Evolutionary conservation across 352 stramenopile genomes (phyloP).

Genomic region (Aphanomyces euteiches): DNA sequence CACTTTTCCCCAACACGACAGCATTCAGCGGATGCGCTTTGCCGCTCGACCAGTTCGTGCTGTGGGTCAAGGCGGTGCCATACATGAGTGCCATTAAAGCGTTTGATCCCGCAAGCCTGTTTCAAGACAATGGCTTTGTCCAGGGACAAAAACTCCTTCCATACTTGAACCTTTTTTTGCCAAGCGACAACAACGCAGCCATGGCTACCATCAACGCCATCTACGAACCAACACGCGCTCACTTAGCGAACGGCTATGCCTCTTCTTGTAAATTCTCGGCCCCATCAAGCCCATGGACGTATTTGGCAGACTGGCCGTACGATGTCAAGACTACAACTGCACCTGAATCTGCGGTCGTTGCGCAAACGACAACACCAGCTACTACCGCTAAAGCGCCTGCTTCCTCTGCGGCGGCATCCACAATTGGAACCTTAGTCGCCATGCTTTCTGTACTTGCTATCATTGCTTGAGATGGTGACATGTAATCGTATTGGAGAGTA

Average conservation of each 20-base stretch:
- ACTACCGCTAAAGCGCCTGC: too few relatives aligned
- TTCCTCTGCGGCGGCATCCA: too few relatives aligned
- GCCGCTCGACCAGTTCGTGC: slow-evolving; percentile 39
- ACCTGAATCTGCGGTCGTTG: neutral
- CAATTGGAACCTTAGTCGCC: too few relatives aligned
- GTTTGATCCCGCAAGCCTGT: slow-evolving; percentile 35
- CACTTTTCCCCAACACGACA: slow-evolving; percentile 37
- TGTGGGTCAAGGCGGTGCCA: slow-evolving; percentile 38
- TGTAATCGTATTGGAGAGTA: too few relatives aligned
- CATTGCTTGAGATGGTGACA: too few relatives aligned
- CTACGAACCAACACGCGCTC: slow-evolving; percentile 5
- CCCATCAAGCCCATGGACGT: neutral
- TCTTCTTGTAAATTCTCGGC: slow-evolving; percentile 4
- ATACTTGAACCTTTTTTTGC: slow-evolving; percentile 3
- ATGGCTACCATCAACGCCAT: neutral
- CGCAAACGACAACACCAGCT: neutral
- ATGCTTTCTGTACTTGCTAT: too few relatives aligned
- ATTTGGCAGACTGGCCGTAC: neutral
- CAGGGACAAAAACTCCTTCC: slow-evolving; percentile 14
- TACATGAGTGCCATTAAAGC: slow-evolving; percentile 29
- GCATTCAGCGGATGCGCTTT: slow-evolving; percentile 35
- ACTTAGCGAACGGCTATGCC: slow-evolving; percentile 24
- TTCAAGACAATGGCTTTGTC: slow-evolving; percentile 35
- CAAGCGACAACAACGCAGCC: neutral
- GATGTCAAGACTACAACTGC: neutral